Evolutionary conservation across 345 rosid species (phyloP).

Genomic region (Eucalyptus microcorys): DNA sequence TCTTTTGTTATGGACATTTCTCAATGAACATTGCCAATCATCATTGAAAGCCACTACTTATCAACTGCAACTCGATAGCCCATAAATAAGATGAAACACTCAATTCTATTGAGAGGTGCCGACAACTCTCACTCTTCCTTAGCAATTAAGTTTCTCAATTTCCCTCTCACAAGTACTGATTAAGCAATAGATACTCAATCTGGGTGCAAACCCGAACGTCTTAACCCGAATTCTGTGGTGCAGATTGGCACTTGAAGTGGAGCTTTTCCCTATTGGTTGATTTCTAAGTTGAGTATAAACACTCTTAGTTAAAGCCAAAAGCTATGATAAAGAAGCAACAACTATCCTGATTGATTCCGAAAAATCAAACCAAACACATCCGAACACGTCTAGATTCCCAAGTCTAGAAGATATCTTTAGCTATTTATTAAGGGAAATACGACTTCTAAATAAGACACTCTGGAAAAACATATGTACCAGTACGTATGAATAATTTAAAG

Average conservation of each 20-base stretch:
- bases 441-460: neutral
- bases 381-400: neutral
- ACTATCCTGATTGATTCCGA: neutral
- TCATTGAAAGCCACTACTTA: neutral
- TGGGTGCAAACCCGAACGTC: neutral
- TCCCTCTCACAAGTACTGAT: neutral
- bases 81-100: neutral
- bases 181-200: neutral
- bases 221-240: neutral
- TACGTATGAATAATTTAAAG: neutral
- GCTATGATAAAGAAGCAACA: neutral
- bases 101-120: neutral
- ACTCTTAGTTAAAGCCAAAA: neutral
- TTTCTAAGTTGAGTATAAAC: neutral
- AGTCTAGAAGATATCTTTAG: neutral
- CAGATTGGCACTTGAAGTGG: neutral
- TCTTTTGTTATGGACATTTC: neutral
- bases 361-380: neutral
- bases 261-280: neutral
- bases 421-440: neutral
- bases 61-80: neutral
- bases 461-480: neutral
- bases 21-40: neutral
- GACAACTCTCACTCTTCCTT: neutral
- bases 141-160: neutral